These are phyloP conservation scores for Iodosphaeria phyllophila DNA, from an alignment of 2,329 filamentous ascomycete genomes.

Conservation along the genomic window DNA sequence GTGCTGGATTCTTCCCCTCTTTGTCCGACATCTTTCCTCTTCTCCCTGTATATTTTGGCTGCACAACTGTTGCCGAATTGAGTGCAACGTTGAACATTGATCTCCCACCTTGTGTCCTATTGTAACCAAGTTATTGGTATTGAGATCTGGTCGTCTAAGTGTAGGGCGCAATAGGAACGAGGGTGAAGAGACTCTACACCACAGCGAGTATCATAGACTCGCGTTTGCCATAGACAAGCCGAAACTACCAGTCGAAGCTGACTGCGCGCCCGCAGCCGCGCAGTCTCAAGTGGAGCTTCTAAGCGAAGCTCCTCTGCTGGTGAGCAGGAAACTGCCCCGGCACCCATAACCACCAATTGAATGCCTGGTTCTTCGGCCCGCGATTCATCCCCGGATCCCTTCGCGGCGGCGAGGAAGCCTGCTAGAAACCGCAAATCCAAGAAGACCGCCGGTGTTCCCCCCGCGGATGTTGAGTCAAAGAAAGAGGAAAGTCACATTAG, in stretches of 20 bases:
- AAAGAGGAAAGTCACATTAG: slow-evolving; percentile 17
- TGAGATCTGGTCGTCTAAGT: too few relatives aligned
- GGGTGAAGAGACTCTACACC: too few relatives aligned
- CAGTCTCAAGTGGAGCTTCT: too few relatives aligned
- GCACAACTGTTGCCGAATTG: too few relatives aligned
- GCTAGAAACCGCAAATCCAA: slow-evolving; percentile 11
- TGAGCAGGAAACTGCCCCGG: slow-evolving; percentile 16
- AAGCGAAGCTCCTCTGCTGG: slow-evolving; percentile 16
- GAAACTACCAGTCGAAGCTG: too few relatives aligned
- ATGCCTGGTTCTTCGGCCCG: slow-evolving; percentile 17
- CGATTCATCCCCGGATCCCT: slow-evolving; percentile 12
- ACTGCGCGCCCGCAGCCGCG: too few relatives aligned
- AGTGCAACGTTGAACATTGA: too few relatives aligned
- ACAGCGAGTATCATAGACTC: slow-evolving; percentile 1
- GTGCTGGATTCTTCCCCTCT: slow-evolving; percentile 5
- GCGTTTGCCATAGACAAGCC: too few relatives aligned
- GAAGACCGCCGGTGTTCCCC: slow-evolving; percentile 13
- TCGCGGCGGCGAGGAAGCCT: slow-evolving; percentile 10
- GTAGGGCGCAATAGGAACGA: too few relatives aligned
- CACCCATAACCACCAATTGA: slow-evolving; percentile 11
- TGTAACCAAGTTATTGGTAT: too few relatives aligned
- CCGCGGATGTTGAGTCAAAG: slow-evolving; percentile 13
- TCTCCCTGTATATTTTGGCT: slow-evolving; percentile 1
- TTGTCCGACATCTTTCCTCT: slow-evolving; percentile 3
- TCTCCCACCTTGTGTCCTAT: too few relatives aligned